phyloP scores from a whole-genome alignment of 2,329 filamentous ascomycete species.

The Colletotrichum tropicale region DNA sequence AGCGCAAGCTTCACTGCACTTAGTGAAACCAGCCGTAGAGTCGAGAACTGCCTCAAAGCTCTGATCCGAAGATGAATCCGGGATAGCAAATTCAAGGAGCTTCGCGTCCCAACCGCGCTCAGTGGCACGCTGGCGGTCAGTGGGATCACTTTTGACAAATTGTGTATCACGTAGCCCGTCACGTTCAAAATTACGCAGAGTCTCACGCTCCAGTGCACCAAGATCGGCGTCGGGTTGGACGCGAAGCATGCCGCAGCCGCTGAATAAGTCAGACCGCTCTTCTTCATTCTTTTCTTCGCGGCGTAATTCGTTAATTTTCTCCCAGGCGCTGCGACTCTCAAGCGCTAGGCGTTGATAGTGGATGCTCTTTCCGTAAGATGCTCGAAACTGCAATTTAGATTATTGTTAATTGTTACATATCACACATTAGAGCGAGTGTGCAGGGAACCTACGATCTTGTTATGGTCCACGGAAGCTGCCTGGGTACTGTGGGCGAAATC shows the following conservation, averaged over 20 bases:
- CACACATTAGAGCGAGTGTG: background rate
- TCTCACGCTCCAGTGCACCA: slow-evolving; percentile 26
- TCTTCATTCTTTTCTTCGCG: background rate
- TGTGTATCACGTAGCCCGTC: slow-evolving; percentile 26
- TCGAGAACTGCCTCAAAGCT: slow-evolving; percentile 28
- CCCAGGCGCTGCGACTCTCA: slow-evolving; percentile 27
- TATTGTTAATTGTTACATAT: background rate
- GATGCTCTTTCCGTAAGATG: slow-evolving; percentile 26
- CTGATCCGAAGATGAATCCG: background rate
- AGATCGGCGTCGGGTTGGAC: slow-evolving; percentile 25
- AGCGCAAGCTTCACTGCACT: slow-evolving; percentile 25
- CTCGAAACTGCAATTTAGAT: slow-evolving; percentile 22
- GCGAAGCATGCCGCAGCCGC: slow-evolving; percentile 28
- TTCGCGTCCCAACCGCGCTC: slow-evolving; percentile 24
- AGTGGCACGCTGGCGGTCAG: slow-evolving; percentile 22
- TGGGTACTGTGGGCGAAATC: slow-evolving; percentile 15
- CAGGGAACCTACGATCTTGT: slow-evolving; percentile 25
- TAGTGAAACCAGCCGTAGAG: slow-evolving; percentile 25
- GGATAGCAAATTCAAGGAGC: slow-evolving; percentile 27
- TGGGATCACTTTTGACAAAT: slow-evolving; percentile 24
- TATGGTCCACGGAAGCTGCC: slow-evolving; percentile 28
- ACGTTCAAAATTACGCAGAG: slow-evolving; percentile 26
- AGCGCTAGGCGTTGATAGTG: slow-evolving; percentile 29
- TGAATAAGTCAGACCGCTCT: slow-evolving; percentile 19
- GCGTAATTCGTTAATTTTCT: slow-evolving; percentile 16